phyloP scores from a whole-genome alignment of 1,139 yeast genomes.

The Candida neerlandica region DNA sequence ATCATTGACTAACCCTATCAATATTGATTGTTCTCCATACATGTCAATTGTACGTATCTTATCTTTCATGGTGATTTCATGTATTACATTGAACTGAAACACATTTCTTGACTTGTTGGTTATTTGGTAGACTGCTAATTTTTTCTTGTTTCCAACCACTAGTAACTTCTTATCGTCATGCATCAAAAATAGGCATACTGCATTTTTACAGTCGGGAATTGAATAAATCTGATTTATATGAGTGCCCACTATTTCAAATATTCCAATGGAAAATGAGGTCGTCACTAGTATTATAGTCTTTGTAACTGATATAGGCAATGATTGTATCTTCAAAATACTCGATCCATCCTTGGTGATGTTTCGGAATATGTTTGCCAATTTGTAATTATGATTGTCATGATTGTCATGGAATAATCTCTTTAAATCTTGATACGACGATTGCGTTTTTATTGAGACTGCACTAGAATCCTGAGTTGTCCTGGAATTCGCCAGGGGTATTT shows the following conservation, averaged over 20 bases:
- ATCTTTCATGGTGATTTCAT: slow-evolving; percentile 35
- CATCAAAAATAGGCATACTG: slow-evolving; percentile 20
- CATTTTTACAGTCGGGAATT: slow-evolving; percentile 27
- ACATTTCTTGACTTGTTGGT: slow-evolving; percentile 35
- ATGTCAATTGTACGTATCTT: slow-evolving; percentile 20
- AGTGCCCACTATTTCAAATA: slow-evolving; percentile 39
- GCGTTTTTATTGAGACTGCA: slow-evolving; percentile 12
- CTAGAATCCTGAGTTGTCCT: slow-evolving; percentile 2
- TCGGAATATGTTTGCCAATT: slow-evolving; percentile 19
- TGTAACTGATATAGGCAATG: slow-evolving; percentile 21
- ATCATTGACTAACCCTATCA: slow-evolving; percentile 31
- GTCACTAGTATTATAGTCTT: slow-evolving; percentile 32
- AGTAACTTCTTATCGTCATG: slow-evolving; percentile 24
- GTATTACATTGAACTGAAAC: slow-evolving; percentile 27
- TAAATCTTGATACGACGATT: slow-evolving; percentile 31
- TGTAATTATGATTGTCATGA: slow-evolving; percentile 8
- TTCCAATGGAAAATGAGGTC: slow-evolving; percentile 26
- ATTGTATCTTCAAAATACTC: slow-evolving; percentile 23
- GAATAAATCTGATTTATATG: slow-evolving; percentile 36
- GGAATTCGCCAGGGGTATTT: neutral
- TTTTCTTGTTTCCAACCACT: slow-evolving; percentile 36
- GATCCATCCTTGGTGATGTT: slow-evolving; percentile 26
- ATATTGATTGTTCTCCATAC: slow-evolving; percentile 19
- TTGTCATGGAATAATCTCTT: slow-evolving; percentile 15
- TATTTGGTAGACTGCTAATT: slow-evolving; percentile 29